These are phyloP conservation scores for Fusarium tanahbumbuense DNA, from an alignment of 2,329 filamentous ascomycete species.

Conservation along the genomic window DNA sequence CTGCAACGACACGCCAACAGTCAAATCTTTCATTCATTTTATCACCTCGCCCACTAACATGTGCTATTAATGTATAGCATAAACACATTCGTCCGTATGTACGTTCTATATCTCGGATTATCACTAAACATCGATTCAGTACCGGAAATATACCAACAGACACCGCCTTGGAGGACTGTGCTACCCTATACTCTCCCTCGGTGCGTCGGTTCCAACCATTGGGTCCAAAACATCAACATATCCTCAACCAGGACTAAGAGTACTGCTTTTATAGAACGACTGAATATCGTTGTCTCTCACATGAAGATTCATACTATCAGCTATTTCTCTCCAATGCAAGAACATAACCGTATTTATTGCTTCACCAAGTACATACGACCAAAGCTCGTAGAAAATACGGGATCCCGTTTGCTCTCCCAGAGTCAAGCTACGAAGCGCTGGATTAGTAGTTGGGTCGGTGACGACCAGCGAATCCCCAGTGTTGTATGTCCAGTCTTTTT, in stretches of 20 bases:
- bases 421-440: constrained; percentile 37
- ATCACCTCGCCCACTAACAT: not conserved
- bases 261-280: not conserved
- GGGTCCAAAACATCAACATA: not conserved
- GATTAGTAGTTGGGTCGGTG: constrained; percentile 39
- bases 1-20: not conserved
- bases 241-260: not conserved
- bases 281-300: not conserved
- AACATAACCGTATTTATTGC: not conserved
- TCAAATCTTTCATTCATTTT: not conserved
- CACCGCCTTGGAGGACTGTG: not conserved
- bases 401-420: constrained; percentile 36
- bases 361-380: constrained; percentile 3
- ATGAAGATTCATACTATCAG: not conserved
- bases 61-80: not conserved
- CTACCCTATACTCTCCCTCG: not conserved
- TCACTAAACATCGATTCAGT: not conserved
- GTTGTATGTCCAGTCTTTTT: constrained; percentile 24
- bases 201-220: not conserved
- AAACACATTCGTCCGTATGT: not conserved
- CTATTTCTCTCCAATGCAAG: not conserved
- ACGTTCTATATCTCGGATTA: not conserved
- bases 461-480: constrained; percentile 37
- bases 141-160: not conserved
- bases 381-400: constrained; percentile 35